These are phyloP conservation scores for Lipomyces japonicus DNA, from an alignment of 805 yeast species.

Conservation along the genomic window DNA sequence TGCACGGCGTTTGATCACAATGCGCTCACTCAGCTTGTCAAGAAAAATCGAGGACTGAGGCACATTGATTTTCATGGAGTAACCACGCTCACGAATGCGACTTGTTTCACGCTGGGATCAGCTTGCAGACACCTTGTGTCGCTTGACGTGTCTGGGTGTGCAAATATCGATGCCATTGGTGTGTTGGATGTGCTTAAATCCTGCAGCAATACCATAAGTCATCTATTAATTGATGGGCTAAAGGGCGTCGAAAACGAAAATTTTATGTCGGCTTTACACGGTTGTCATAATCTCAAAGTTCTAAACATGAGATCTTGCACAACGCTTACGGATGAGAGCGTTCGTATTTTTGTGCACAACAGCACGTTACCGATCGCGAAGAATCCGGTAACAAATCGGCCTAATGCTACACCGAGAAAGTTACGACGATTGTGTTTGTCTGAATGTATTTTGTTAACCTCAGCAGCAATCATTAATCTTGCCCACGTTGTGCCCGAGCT, in stretches of 20 bases:
- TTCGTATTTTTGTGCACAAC: conserved; percentile 13
- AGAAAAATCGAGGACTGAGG: conserved; percentile 6
- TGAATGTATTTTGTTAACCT: conserved; percentile 11
- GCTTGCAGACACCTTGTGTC: conserved; percentile 12
- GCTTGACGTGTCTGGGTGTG: conserved; percentile 20
- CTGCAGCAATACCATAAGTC: conserved; percentile 3
- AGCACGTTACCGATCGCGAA: conserved; percentile 3
- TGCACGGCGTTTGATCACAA: conserved; percentile 18
- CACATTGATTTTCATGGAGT: conserved; percentile 8
- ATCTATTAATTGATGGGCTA: conserved; percentile 7
- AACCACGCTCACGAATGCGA: conserved; percentile 15
- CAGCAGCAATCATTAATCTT: conserved; percentile 5
- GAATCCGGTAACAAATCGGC: conserved; percentile 3
- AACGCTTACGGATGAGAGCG: conserved; percentile 8
- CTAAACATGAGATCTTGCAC: conserved; percentile 11
- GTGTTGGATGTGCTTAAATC: conserved; percentile 10
- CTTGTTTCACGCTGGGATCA: conserved; percentile 12
- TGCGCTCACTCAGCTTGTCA: conserved; percentile 19
- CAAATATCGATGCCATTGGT: conserved; percentile 11
- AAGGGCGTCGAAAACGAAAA: conserved; percentile 8
- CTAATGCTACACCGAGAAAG: conserved; percentile 1
- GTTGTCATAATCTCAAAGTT: conserved; percentile 1
- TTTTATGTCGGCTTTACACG: conserved; percentile 12
- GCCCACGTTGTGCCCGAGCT: conserved; percentile 13
- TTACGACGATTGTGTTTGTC: conserved; percentile 12